Evolutionary conservation across 306 rosid genomes (phyloP).

Genomic region (Cicer pinnatifidum): DNA sequence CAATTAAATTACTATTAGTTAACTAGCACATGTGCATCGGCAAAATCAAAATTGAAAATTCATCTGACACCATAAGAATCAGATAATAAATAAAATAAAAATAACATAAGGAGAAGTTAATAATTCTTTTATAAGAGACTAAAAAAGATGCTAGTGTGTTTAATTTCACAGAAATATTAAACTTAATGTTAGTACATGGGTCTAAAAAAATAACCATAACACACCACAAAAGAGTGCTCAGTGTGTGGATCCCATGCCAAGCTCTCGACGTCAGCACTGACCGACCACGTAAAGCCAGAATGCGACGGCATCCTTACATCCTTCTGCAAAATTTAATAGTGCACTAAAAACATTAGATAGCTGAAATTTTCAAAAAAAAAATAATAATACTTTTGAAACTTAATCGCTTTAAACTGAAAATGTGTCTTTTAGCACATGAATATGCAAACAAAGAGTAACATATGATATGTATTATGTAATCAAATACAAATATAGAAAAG

Average conservation of each 20-base stretch:
- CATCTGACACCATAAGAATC: conserved; percentile 19
- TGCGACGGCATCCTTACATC: conserved; percentile 83
- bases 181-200: background rate
- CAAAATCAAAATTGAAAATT: conserved; percentile 10
- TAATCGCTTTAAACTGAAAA: conserved; percentile 28
- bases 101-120: background rate
- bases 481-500: conserved; percentile 13
- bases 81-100: conserved; percentile 1
- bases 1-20: conserved; percentile 33
- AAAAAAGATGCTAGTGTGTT: background rate
- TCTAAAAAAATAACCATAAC: conserved; percentile 44
- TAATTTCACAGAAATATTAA: background rate
- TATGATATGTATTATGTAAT: conserved; percentile 16
- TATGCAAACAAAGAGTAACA: conserved; percentile 11
- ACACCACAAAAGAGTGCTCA: conserved; percentile 82
- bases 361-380: background rate
- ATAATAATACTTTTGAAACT: background rate
- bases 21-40: conserved; percentile 11
- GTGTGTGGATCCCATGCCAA: conserved; percentile 96
- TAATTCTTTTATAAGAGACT: background rate
- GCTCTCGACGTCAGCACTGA: conserved; percentile 83
- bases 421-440: conserved; percentile 16
- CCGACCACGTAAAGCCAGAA: conserved; percentile 85
- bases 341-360: conserved; percentile 32
- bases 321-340: conserved; percentile 63